Evolutionary conservation across 31 red algal species (phyloP).

Genomic region (Asparagopsis taxiformis): DNA sequence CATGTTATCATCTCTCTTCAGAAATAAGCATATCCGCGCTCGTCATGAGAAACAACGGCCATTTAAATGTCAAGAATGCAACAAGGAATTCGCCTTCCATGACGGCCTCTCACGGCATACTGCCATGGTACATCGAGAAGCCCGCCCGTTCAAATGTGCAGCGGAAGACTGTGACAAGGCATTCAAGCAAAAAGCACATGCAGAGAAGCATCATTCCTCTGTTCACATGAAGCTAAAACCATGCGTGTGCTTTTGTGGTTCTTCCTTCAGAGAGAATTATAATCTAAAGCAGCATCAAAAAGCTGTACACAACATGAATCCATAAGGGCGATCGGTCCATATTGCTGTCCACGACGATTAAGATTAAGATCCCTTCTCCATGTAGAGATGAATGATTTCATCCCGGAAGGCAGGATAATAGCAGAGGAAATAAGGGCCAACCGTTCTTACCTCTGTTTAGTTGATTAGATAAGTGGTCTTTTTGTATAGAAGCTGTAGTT

Average conservation of each 20-base stretch:
- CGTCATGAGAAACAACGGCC: slow-evolving; percentile 73
- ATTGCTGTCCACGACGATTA: not conserved
- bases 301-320: slow-evolving; percentile 73
- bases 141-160: slow-evolving; percentile 53
- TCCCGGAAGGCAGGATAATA: not conserved
- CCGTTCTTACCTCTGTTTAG: not conserved
- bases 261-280: slow-evolving; percentile 67
- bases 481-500: not conserved
- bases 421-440: not conserved
- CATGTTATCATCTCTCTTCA: slow-evolving; percentile 1
- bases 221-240: slow-evolving; percentile 88
- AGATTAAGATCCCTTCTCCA: not conserved
- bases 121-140: slow-evolving; percentile 64
- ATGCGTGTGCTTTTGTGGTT: slow-evolving; percentile 77
- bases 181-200: slow-evolving; percentile 80
- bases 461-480: not conserved
- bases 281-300: slow-evolving; percentile 73
- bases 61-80: slow-evolving; percentile 71
- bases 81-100: slow-evolving; percentile 49
- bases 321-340: not conserved
- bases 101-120: slow-evolving; percentile 70
- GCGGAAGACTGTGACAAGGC: slow-evolving; percentile 66
- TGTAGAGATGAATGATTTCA: not conserved
- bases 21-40: slow-evolving; percentile 83
- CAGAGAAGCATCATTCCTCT: slow-evolving; percentile 67